Base-by-base conservation (phyloP, 257 asterid species). In the Nicotiana sylvestris region DNA sequence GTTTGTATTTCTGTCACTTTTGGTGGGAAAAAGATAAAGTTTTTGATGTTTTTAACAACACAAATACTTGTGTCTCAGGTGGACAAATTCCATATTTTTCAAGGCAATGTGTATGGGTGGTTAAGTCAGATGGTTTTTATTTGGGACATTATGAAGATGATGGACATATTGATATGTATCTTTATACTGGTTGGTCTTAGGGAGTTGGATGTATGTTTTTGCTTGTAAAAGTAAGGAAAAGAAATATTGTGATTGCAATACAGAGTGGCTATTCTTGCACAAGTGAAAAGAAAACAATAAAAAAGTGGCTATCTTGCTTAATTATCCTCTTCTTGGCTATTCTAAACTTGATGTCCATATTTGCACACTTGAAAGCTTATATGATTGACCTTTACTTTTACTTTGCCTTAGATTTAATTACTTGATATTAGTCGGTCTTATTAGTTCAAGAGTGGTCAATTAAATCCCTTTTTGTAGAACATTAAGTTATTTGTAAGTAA, bases 1-100 rank as follows among this genome's bases (percentile, higher is more conserved):
- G 60, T 6, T 17, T 58, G 11, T 84, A 27, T 65, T 84, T 79
- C 37, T 84, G 81, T 43, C 83, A 29, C 16, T 83, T 83, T n/a
- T 35, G n/a, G 21, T 79, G 83, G 83, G 83, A 43, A 4, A 17
- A 58, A 25, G 9, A 30, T 5, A 79, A 32, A 49, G 4, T 0
- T 58, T 39, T 84, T 35, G 69, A 84, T 55, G 78, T 70, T 46
- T 80, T 68, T 61, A 84, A 69, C 30, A 2, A 82, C 25, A 10
- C 6, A 70, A 9, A 39, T 5, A 39, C 57, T 70, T 70, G 78
- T 70, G 58, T 70, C 16, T 21, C 43, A 70, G 78, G 13, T 70
- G 78, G 58, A 70, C 33, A 70, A 70, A 5, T 70, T 15, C 58
- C 30, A 39, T 21, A 70, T 70, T n/a, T 1, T 39, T 9, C 78